phyloP scores from a whole-genome alignment of 371 early-diverging fungal species.

The Apophysomyces trapeziformis region DNA sequence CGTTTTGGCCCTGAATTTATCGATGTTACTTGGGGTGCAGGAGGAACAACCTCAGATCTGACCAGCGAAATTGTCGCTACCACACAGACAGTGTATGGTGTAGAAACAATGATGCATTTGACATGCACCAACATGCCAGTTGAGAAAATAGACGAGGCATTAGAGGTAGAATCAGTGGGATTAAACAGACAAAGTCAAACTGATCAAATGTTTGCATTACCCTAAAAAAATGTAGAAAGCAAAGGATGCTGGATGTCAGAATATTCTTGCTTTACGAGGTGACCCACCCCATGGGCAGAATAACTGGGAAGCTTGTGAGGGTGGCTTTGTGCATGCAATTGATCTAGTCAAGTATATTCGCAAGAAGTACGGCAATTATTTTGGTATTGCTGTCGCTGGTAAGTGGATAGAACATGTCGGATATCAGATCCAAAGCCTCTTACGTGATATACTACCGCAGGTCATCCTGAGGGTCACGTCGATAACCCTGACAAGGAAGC shows the following conservation, averaged over 20 bases:
- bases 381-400: conserved; percentile 95
- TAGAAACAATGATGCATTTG: conserved; percentile 97
- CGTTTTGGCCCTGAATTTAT: conserved; percentile 92
- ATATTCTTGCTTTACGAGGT: conserved; percentile 94
- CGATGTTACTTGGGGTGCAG: conserved; percentile 97
- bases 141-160: conserved; percentile 83
- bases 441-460: conserved; percentile 18
- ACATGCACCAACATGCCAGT: conserved; percentile 96
- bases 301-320: conserved; percentile 79
- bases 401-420: conserved; percentile 1
- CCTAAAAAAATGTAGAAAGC: conserved; percentile 37
- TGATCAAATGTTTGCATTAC: background rate
- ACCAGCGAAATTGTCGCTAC: conserved; percentile 86
- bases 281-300: conserved; percentile 90
- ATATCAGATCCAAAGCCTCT: background rate
- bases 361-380: conserved; percentile 90
- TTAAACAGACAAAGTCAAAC: background rate
- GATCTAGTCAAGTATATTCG: conserved; percentile 92
- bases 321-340: conserved; percentile 82
- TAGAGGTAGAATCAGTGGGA: conserved; percentile 51
- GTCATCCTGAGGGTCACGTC: conserved; percentile 91
- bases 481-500: conserved; percentile 73
- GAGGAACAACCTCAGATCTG: conserved; percentile 89
- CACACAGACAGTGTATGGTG: conserved; percentile 90
- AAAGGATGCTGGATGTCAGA: conserved; percentile 91